Conservation (phyloP, 176 grass and related monocot species). For the Oropetium thomaeum region DNA sequence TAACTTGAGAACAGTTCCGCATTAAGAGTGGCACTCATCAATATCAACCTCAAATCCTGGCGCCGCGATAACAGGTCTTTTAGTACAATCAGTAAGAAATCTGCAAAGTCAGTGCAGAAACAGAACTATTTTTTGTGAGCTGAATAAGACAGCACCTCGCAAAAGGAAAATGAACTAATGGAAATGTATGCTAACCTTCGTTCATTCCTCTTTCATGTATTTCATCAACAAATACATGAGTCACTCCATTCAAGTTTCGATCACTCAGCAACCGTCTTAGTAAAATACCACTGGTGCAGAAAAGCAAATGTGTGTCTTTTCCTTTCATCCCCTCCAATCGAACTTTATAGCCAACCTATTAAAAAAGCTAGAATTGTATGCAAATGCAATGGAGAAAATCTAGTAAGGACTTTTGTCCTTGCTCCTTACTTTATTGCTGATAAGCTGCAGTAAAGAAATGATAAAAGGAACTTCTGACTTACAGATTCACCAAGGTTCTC, state of each 20-base stretch:
- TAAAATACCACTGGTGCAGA: conserved; percentile 98
- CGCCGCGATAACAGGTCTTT: conserved; percentile 86
- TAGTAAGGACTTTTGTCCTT: conserved; percentile 43
- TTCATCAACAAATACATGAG: conserved; percentile 99
- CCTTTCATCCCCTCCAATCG: conserved; percentile 92
- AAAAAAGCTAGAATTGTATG: conserved; percentile 68
- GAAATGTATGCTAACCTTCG: conserved; percentile 56
- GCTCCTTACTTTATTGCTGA: conserved; percentile 20
- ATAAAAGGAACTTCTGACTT: conserved; percentile 22
- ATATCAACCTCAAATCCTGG: conserved; percentile 91
- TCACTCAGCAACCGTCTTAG: conserved; percentile 88
- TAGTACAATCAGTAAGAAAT: conserved; percentile 96
- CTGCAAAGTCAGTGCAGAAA: conserved; percentile 35
- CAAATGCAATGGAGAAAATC: conserved; percentile 50
- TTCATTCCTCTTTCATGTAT: conserved; percentile 99
- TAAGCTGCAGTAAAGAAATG: not conserved
- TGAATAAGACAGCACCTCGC: conserved; percentile 5
- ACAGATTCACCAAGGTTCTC: conserved; percentile 94
- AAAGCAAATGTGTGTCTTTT: conserved; percentile 97
- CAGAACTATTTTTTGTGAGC: conserved; percentile 4
- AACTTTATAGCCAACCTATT: conserved; percentile 99
- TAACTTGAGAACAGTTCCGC: conserved; percentile 96
- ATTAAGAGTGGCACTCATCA: conserved; percentile 98
- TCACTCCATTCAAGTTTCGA: conserved; percentile 83
- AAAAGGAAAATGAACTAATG: not conserved